Evolutionary conservation across 148 eudicot species (phyloP), one percentile per base, ranked within the genome.

Genomic region (Persicaria tinctoria): DNA sequence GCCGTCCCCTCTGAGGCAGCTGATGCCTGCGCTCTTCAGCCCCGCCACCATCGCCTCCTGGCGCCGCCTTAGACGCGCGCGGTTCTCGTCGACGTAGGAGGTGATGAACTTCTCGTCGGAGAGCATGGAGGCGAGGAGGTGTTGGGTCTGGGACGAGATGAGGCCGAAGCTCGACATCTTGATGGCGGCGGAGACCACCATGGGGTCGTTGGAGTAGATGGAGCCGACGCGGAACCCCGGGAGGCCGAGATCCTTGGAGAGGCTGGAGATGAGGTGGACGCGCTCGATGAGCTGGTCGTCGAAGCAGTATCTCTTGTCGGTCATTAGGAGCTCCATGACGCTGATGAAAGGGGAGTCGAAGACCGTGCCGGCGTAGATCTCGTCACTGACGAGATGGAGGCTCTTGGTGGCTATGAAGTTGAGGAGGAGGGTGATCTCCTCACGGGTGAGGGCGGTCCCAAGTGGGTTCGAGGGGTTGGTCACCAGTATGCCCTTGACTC

Each of bases 161-260:
- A 89, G 73, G 8, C 90, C 90, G 45, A 89, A 89, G 47, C 93
- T 89, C 18, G 93, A 89, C 93, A 87, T 89, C 72, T 89, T 89
- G 10, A 89, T 87, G 4, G 90, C 90, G 0, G 93, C 88, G 2
- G 87, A 62, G 0, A 84, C 76, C 0, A 89, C 85, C 76, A 27
- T 54, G 8, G 73, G 49, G 72, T 85, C 79, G 68, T 81, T 76
- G 46, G 90, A 85, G 75, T 87, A 89, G 55, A 89, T 74, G 14
- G 84, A 51, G 0, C 90, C 93, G 7, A 87, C 86, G 17, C 93
- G 77, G 62, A 89, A 89, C 0, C 93, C 93, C 4, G 90, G 93
- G 20, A 89, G 83, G n/a, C 93, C 93, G 4, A 89, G 64, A 74
- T 89, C 93, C 55, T 89, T 89, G 0, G 90, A 87, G 3, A 89